A percentile compares a stretch with the other conserved stretches of the same genome.
These are phyloP conservation scores for Dactylellina leptospora DNA, from an alignment of 2,329 filamentous ascomycete species.

Conservation along the genomic window DNA sequence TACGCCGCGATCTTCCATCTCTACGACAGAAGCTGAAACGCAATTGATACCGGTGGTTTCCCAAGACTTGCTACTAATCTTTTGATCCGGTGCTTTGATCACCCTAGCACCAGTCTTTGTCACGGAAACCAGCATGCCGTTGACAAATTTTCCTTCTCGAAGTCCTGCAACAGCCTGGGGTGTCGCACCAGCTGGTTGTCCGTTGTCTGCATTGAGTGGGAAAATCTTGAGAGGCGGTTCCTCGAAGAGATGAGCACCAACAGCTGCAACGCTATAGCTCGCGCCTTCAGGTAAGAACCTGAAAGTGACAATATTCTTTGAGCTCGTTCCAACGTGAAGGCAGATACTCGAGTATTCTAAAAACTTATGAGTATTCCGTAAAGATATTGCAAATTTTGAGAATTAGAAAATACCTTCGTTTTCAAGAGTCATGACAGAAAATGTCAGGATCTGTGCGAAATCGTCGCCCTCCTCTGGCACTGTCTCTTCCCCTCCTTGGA, in stretches of 20 bases:
- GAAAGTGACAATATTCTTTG: slow-evolving; percentile 85
- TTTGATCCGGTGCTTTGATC: slow-evolving; percentile 82
- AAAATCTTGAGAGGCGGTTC: slow-evolving; percentile 75
- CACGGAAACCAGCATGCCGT: slow-evolving; percentile 82
- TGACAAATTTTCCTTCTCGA: slow-evolving; percentile 75
- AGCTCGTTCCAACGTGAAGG: slow-evolving; percentile 87
- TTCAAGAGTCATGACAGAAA: slow-evolving; percentile 91
- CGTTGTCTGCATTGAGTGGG: slow-evolving; percentile 81
- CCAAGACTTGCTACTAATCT: slow-evolving; percentile 94
- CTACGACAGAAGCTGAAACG: slow-evolving; percentile 78
- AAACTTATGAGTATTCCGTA: slow-evolving; percentile 56
- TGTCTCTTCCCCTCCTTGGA: slow-evolving; percentile 59
- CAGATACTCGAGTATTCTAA: slow-evolving; percentile 88
- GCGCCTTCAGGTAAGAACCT: slow-evolving; percentile 82
- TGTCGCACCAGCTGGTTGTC: slow-evolving; percentile 77
- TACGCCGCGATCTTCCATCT: slow-evolving; percentile 77
- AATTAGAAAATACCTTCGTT: slow-evolving; percentile 70
- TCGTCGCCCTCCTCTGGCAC: slow-evolving; percentile 67
- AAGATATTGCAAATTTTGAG: too few relatives aligned
- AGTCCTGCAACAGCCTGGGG: slow-evolving; percentile 78
- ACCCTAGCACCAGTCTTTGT: slow-evolving; percentile 79
- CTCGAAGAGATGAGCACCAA: slow-evolving; percentile 71
- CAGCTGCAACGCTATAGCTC: slow-evolving; percentile 76
- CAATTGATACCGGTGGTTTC: slow-evolving; percentile 78
- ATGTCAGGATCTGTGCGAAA: slow-evolving; percentile 83